Evolutionary conservation across 352 stramenopile species (phyloP), one percentile per base, ranked within the genome.

Genomic region (Phytophthora chlamydospora): DNA sequence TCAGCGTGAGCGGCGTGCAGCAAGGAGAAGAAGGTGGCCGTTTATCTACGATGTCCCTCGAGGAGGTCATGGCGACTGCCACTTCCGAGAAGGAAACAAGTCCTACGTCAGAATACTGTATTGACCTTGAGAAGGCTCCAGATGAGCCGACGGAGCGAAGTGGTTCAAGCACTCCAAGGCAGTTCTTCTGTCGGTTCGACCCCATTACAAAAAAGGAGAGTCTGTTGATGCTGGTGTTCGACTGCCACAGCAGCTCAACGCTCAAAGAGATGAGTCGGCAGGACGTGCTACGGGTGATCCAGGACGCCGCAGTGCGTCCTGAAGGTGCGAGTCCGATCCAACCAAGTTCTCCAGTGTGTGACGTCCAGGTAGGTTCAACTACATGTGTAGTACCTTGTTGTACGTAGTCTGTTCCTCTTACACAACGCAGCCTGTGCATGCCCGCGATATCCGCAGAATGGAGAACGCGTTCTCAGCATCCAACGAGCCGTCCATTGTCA

Each of bases 381-480:
- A n/a, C n/a, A n/a, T n/a, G n/a, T n/a, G n/a, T 29, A 29, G 3
- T 29, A 29, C 4, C 2, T 6, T 29, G 5, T 29, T 29, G 24
- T 29, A 51, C 11, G 53, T 49, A 8, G 17, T 62, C 19, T 48
- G 42, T 34, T 34, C 19, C 33, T 33, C 42, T 34, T 19, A 24
- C 33, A 17, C 11, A 6, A 19, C 19, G 31, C 19, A 89, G 76
- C 27, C 38, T 17, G 77, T 86, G 7, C 74, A 89, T 41, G 68
- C 65, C 34, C 72, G 79, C 5, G 79, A 89, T 52, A 58, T 87
- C 6, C 75, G 79, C 1, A 82, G 82, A 47, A 65, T 89, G 12
- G 79, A 89, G 48, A 67, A 77, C n/a, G 64, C 68, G 1, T 89
- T 87, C 44, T 68, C 70, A 0, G 56, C 71, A 6, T 78, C 71